phyloP scores from a whole-genome alignment of 2,329 filamentous ascomycete genomes.

The Diaporthe sp. region DNA sequence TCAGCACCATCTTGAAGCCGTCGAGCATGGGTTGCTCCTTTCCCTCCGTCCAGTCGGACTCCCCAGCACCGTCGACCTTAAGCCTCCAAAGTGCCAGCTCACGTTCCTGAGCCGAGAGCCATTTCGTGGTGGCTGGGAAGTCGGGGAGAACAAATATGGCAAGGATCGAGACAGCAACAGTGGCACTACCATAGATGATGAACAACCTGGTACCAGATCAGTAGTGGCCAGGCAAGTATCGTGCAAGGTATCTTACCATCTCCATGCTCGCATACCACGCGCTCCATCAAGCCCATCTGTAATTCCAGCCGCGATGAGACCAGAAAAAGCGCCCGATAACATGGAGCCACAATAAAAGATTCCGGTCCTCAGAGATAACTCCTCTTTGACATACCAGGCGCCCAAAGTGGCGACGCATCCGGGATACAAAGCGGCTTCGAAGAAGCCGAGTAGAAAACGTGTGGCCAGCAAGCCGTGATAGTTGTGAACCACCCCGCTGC shows the following conservation, averaged over 20 bases:
- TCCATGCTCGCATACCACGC: slow-evolving; percentile 50
- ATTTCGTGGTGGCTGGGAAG: background rate
- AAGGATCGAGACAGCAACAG: slow-evolving; percentile 42
- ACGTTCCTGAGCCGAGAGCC: slow-evolving; percentile 9
- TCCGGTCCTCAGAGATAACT: background rate
- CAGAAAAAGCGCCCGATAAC: slow-evolving; percentile 76
- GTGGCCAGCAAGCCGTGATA: slow-evolving; percentile 53
- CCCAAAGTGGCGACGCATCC: slow-evolving; percentile 35
- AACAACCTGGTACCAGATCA: slow-evolving; percentile 34
- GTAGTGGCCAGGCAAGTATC: too few species aligned
- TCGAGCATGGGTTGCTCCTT: slow-evolving; percentile 34
- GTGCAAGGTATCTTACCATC: slow-evolving; percentile 39
- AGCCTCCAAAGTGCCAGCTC: slow-evolving; percentile 13
- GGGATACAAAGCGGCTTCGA: slow-evolving; percentile 51
- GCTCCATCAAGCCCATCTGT: slow-evolving; percentile 62
- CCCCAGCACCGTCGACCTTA: slow-evolving; percentile 28
- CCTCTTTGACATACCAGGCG: background rate
- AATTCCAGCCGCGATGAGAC: slow-evolving; percentile 71
- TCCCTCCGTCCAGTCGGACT: slow-evolving; percentile 39
- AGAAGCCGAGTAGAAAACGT: slow-evolving; percentile 54
- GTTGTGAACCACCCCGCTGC: slow-evolving; percentile 52
- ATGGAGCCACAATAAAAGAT: slow-evolving; percentile 61
- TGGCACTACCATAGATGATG: slow-evolving; percentile 42
- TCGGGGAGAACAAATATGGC: slow-evolving; percentile 31
- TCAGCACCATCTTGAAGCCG: slow-evolving; percentile 37